Evolutionary conservation across 768 basidiomycete genomes (phyloP), one percentile per base, ranked within the genome.

Genomic region (Macrocybe gigantea): DNA sequence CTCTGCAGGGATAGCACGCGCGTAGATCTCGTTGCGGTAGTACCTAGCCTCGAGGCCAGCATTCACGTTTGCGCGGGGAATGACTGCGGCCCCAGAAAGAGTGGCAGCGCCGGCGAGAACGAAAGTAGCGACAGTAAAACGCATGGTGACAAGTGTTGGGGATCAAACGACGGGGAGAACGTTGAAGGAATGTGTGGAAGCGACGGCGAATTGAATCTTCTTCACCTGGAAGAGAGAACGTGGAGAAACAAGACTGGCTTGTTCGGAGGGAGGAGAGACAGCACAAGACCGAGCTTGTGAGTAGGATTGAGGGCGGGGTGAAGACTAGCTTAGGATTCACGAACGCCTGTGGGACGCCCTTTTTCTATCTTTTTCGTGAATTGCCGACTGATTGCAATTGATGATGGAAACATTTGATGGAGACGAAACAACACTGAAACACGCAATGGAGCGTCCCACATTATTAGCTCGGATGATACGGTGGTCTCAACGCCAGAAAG

Each of bases 231-330:
- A 59, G 58, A 57, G 50, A 55, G 42, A 37, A 44, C 44, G 35
- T 44, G 49, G 40, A 51, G 49, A 41, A 30, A 44, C 42, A 22
- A 22, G 22, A 22, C 22, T 22, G 22, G 22, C 22, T 33, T 40
- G 38, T 44, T 38, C 43, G 41, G n/a, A 48, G 44, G 42, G 44
- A 37, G 38, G 56, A 49, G 48, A 53, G 59, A 56, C 48, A 49
- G 58, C 60, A 67, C 63, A 64, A 69, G 64, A 61, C 60, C 60
- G 48, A 59, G 65, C 66, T 66, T 59, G 64, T 61, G 60, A 51
- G 54, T 22, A 4, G 4, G 22, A 22, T 4, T 22, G 53, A 49
- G 52, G 49, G 35, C 48, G 45, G 48, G 46, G 49, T 64, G 65
- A 67, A 66, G 65, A 51, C 67, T 66, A 64, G 65, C 68, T 68